A percentile compares a stretch with the other conserved stretches of the same genome.
phyloP scores from a whole-genome alignment of 1,284 basidiomycete species.

The Megacollybia platyphylla region DNA sequence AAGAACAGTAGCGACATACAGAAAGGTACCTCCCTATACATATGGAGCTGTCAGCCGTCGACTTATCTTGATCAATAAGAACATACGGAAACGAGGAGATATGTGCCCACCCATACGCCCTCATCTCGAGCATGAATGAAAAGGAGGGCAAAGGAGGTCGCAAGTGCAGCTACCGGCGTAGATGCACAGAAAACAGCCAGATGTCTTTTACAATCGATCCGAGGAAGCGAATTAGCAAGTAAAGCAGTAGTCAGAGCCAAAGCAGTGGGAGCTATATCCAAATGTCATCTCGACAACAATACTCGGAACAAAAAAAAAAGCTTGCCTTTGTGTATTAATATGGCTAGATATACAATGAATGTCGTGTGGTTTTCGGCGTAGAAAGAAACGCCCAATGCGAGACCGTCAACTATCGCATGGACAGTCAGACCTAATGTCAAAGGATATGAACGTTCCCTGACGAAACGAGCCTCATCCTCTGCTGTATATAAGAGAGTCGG shows the following conservation, averaged over 20 bases:
- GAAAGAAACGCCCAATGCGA: conserved; percentile 75
- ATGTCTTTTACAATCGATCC: conserved; percentile 58
- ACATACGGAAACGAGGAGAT: conserved; percentile 69
- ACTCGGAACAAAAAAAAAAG: neutral
- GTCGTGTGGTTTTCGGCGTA: conserved; percentile 22
- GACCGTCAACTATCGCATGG: conserved; percentile 83
- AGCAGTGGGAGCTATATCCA: conserved; percentile 62
- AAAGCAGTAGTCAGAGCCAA: conserved; percentile 76
- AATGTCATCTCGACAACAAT: neutral
- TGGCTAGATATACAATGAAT: conserved; percentile 76
- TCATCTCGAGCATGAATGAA: conserved; percentile 33
- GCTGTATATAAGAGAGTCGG: neutral
- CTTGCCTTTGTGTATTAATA: conserved; percentile 77
- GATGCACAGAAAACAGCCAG: conserved; percentile 70
- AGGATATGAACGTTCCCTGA: conserved; percentile 29
- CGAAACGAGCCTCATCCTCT: neutral
- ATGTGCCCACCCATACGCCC: conserved; percentile 56
- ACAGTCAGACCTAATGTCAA: conserved; percentile 77
- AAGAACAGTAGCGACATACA: conserved; percentile 88
- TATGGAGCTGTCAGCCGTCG: conserved; percentile 4
- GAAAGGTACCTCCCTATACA: conserved; percentile 81
- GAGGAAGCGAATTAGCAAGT: conserved; percentile 59
- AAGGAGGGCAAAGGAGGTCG: conserved; percentile 54
- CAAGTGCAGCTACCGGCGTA: conserved; percentile 66
- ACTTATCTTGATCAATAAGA: conserved; percentile 1